phyloP scores from a whole-genome alignment of 805 yeast species.

The Scheffersomyces spartinae region DNA sequence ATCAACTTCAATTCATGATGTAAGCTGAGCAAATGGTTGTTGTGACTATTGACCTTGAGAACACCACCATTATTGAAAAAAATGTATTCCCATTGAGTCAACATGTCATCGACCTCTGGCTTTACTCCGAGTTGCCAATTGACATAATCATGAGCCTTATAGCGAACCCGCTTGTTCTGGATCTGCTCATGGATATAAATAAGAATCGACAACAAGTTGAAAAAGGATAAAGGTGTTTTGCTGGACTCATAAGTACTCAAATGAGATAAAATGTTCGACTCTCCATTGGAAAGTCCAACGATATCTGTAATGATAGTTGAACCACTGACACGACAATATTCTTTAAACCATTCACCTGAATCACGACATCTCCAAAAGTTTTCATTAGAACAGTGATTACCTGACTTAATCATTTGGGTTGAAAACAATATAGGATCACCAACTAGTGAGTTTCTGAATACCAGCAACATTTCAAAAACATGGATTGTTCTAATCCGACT shows the following conservation, averaged over 20 bases:
- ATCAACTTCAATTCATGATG: slow-evolving; percentile 51
- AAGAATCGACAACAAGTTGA: not conserved
- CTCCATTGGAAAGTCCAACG: too few relatives aligned
- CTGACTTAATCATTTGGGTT: slow-evolving; percentile 42
- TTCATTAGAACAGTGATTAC: slow-evolving; percentile 52
- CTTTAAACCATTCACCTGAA: slow-evolving; percentile 38
- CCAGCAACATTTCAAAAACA: slow-evolving; percentile 37
- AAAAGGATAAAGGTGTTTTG: too few relatives aligned
- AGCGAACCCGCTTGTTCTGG: too few relatives aligned
- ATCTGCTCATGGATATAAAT: not conserved
- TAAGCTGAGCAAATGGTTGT: slow-evolving; percentile 35
- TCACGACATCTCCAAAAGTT: slow-evolving; percentile 46
- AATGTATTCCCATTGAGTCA: slow-evolving; percentile 44
- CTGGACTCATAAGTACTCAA: too few relatives aligned
- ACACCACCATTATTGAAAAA: slow-evolving; percentile 56
- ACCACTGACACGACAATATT: too few relatives aligned
- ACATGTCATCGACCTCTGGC: slow-evolving; percentile 44
- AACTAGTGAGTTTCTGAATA: slow-evolving; percentile 33
- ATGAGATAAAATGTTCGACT: too few relatives aligned
- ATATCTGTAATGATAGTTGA: too few relatives aligned
- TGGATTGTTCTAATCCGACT: slow-evolving; percentile 45
- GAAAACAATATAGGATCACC: slow-evolving; percentile 31
- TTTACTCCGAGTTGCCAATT: slow-evolving; percentile 57
- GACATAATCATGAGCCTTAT: too few relatives aligned
- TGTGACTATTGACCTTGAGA: slow-evolving; percentile 39